Base-by-base conservation (phyloP, 2,329 filamentous ascomycete genomes). In the Pseudogymnoascus sp. region DNA sequence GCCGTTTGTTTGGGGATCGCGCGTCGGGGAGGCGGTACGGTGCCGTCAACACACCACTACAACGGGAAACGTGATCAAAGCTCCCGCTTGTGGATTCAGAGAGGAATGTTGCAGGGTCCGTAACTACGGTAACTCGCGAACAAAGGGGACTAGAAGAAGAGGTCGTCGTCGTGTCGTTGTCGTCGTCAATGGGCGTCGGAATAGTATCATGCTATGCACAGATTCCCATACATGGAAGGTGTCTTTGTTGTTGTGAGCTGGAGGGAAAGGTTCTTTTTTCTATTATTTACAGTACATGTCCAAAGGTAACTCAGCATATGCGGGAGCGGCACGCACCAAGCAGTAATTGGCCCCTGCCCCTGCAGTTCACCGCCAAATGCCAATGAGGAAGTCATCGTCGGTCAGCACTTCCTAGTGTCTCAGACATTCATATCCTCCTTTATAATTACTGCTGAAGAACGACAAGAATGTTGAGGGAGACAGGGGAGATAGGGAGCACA, bases 21-120 rank as follows among this genome's bases (percentile, higher is more conserved):
- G 57, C 57, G 57, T 58, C 57, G 57, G 47, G 47, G 47, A 33
- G 47, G 47, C 47, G 47, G 47, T 53, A 53, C 47, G 18, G 20
- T 53, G 47, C 47, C 47, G 47, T 53, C 47, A 33, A 53, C 47
- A 53, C 47, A 53, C 47, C 25, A 53, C 47, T 33, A 53, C 47
- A 53, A 53, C 47, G 28, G 47, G 47, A 53, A 53, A 53, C 47
- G 47, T 53, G 47, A 53, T 33, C 47, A 53, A 20, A 20, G 47
- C 18, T 53, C 28, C 47, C 47, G 28, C 47, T 7, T 7, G 47
- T 53, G 47, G 47, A 53, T 33, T 33, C 47, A 53, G n/a, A 9
- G 28, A 33, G 47, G 25, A 33, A 53, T 53, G 47, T 25, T 7
- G 22, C 22, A 53, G 47, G 28, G 11, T 9, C 47, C 47, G 47